Conservation (phyloP, 2,329 filamentous ascomycete genomes). For the Colletotrichum lupini region DNA sequence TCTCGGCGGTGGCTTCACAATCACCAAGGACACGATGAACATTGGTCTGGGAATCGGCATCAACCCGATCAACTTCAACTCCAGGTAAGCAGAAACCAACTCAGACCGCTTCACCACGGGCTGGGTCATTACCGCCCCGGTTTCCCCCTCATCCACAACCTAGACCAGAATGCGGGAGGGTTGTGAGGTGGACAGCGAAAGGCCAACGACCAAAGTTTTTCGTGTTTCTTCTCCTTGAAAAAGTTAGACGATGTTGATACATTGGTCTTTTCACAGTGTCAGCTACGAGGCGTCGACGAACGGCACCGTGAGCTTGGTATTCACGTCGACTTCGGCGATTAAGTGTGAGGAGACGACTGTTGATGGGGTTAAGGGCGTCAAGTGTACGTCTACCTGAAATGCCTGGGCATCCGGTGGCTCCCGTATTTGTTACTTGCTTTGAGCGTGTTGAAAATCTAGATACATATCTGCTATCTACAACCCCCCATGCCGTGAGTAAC, state of each 20-base stretch:
- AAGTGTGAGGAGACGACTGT: constrained; percentile 31
- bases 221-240: too few relatives aligned
- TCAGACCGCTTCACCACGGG: background rate
- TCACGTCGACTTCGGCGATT: constrained; percentile 19
- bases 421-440: background rate
- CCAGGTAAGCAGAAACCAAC: constrained; percentile 8
- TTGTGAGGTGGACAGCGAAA: background rate
- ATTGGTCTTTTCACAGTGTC: background rate
- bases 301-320: constrained; percentile 17
- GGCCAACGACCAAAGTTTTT: too few relatives aligned
- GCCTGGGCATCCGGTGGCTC: background rate
- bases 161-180: background rate
- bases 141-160: background rate
- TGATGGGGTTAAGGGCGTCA: constrained; percentile 26
- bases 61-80: constrained; percentile 17
- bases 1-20: constrained; percentile 29
- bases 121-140: background rate
- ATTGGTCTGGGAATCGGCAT: constrained; percentile 25
- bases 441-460: background rate
- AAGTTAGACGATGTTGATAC: background rate
- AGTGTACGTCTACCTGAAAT: constrained; percentile 12
- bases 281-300: constrained; percentile 24
- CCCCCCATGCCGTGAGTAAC: too few relatives aligned
- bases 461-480: background rate
- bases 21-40: constrained; percentile 29